Evolutionary conservation across 176 grass and related monocot genomes (phyloP).

Genomic region (Oryza coarctata): DNA sequence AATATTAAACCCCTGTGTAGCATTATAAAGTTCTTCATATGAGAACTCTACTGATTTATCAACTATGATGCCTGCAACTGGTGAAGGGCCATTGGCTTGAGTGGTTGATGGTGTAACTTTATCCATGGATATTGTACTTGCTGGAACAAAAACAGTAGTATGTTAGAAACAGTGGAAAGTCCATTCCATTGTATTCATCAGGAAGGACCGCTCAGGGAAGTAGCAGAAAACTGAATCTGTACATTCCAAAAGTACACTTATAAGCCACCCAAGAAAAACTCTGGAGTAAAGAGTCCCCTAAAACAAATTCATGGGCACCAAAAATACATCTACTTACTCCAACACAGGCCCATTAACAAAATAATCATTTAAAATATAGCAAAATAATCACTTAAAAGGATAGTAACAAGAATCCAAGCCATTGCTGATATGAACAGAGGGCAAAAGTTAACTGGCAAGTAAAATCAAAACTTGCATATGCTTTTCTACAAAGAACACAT

Average conservation of each 20-base stretch:
- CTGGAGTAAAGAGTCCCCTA: neutral
- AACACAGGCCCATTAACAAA: neutral
- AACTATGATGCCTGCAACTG: constrained; percentile 63
- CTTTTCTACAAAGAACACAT: neutral
- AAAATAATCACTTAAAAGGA: neutral
- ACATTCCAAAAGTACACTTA: neutral
- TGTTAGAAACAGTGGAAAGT: constrained; percentile 31
- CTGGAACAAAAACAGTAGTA: constrained; percentile 29
- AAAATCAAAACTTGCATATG: neutral
- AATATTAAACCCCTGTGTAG: constrained; percentile 85
- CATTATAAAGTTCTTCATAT: constrained; percentile 82
- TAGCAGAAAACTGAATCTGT: neutral
- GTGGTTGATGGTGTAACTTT: constrained; percentile 29
- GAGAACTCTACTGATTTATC: constrained; percentile 95
- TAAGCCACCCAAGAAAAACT: neutral
- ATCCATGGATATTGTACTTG: constrained; percentile 30
- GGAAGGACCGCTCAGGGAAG: constrained; percentile 9
- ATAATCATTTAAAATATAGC: neutral
- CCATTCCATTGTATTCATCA: neutral
- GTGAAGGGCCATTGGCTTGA: constrained; percentile 38
- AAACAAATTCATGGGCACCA: constrained; percentile 5
- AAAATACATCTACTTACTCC: neutral
- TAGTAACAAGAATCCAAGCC: neutral
- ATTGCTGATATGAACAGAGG: neutral
- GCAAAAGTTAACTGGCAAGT: neutral